These are phyloP conservation scores for Avena eriantha DNA, from an alignment of 176 grass and related monocot genomes.

Conservation along the genomic window DNA sequence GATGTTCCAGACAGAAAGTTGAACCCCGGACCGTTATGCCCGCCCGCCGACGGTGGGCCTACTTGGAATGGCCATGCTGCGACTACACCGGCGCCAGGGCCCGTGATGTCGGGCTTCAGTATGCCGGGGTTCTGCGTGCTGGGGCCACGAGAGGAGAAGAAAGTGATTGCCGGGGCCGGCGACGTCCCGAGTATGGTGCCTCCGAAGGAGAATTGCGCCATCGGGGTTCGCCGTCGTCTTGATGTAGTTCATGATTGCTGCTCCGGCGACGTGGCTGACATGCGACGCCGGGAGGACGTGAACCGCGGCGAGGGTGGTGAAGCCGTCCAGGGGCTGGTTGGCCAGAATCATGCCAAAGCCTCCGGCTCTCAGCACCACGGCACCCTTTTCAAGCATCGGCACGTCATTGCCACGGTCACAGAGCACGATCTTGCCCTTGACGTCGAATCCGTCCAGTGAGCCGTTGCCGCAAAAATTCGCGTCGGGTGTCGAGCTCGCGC, in stretches of 20 bases:
- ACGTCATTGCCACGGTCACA: neutral
- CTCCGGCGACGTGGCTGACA: slow-evolving; percentile 32
- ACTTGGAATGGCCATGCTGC: slow-evolving; percentile 56
- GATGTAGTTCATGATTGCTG: slow-evolving; percentile 38
- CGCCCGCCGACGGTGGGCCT: slow-evolving; percentile 19
- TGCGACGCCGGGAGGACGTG: slow-evolving; percentile 59
- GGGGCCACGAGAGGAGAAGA: slow-evolving; percentile 63
- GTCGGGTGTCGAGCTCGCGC: neutral
- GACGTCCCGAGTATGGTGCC: slow-evolving; percentile 52
- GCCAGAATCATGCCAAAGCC: neutral
- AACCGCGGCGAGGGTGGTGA: slow-evolving; percentile 42
- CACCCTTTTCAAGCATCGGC: neutral
- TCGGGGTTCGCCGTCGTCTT: slow-evolving; percentile 9
- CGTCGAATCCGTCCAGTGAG: neutral
- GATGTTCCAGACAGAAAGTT: slow-evolving; percentile 64
- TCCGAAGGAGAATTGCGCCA: slow-evolving; percentile 22
- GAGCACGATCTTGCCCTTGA: neutral
- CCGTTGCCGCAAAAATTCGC: neutral
- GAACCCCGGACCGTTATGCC: neutral
- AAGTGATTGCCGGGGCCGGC: slow-evolving; percentile 45
- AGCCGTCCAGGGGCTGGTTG: slow-evolving; percentile 3
- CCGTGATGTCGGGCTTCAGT: slow-evolving; percentile 60
- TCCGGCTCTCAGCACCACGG: neutral
- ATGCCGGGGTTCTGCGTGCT: slow-evolving; percentile 33
- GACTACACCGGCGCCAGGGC: slow-evolving; percentile 53